phyloP scores from a whole-genome alignment of 306 rosid species.

The Lathyrus aphaca region DNA sequence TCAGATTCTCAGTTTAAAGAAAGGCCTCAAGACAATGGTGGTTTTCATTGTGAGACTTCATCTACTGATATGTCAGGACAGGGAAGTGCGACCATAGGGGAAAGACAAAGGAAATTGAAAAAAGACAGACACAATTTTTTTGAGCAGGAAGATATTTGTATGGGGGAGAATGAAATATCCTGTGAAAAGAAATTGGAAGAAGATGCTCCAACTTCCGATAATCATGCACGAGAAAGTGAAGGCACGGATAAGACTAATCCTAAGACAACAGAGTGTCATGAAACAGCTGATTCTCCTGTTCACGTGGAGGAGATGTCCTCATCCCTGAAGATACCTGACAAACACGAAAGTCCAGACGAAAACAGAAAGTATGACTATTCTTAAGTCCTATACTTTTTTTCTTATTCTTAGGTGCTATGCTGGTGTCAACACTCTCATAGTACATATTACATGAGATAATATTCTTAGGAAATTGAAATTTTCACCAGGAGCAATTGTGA shows the following conservation, averaged over 20 bases:
- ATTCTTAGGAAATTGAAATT: conserved; percentile 38
- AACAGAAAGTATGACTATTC: conserved; percentile 53
- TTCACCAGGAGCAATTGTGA: conserved; percentile 52
- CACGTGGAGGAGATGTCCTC: conserved; percentile 59
- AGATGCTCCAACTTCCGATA: conserved; percentile 44
- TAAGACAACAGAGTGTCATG: conserved; percentile 34
- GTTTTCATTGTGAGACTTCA: conserved; percentile 51
- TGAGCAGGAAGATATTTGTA: conserved; percentile 48
- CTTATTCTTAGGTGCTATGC: conserved; percentile 14
- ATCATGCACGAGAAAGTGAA: conserved; percentile 38
- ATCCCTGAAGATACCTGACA: conserved; percentile 43
- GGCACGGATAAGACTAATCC: conserved; percentile 44
- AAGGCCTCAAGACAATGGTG: conserved; percentile 40
- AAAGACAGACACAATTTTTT: conserved; percentile 33
- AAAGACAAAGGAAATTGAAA: conserved; percentile 41
- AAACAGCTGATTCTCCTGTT: conserved; percentile 44
- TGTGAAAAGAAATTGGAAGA: conserved; percentile 43
- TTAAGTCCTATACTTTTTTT: conserved; percentile 27
- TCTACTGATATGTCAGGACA: conserved; percentile 56
- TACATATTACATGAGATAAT: conserved; percentile 30
- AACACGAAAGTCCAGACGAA: conserved; percentile 38
- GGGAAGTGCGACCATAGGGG: conserved; percentile 61
- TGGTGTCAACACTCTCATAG: conserved; percentile 7
- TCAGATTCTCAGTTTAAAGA: conserved; percentile 45
- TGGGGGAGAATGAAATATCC: conserved; percentile 44